These are phyloP conservation scores for Pseudogymnoascus sp. DNA, from an alignment of 2,329 filamentous ascomycete genomes.

Conservation along the genomic window DNA sequence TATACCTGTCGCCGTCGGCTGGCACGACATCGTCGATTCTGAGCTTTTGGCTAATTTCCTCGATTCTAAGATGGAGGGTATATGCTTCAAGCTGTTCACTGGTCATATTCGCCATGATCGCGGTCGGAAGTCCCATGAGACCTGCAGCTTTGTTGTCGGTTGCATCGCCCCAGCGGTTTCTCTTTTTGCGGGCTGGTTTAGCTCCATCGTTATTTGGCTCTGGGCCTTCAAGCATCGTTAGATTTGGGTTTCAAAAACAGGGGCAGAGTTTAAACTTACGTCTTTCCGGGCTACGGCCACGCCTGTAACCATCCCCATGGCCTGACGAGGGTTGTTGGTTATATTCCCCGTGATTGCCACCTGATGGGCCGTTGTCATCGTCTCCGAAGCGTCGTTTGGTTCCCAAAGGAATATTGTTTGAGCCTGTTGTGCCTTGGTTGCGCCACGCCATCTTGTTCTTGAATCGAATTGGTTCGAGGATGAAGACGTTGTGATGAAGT, in stretches of 20 bases:
- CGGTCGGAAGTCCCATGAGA: slow-evolving; percentile 92
- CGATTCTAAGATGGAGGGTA: slow-evolving; percentile 89
- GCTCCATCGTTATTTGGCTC: slow-evolving; percentile 53
- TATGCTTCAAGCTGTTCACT: slow-evolving; percentile 97
- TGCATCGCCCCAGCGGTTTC: slow-evolving; percentile 95
- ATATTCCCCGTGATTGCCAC: slow-evolving; percentile 22
- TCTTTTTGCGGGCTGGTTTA: slow-evolving; percentile 81
- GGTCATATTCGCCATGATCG: slow-evolving; percentile 96
- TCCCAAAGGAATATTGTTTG: slow-evolving; percentile 94
- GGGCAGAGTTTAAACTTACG: slow-evolving; percentile 40
- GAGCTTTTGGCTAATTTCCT: slow-evolving; percentile 98
- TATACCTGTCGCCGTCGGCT: slow-evolving; percentile 88
- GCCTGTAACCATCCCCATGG: slow-evolving; percentile 49
- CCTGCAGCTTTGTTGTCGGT: slow-evolving; percentile 98
- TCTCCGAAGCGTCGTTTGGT: slow-evolving; percentile 72
- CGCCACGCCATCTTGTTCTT: slow-evolving; percentile 49
- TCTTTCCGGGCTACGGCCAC: slow-evolving; percentile 84
- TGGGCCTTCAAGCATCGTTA: slow-evolving; percentile 25
- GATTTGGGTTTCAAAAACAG: slow-evolving; percentile 35
- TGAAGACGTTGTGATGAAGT: slow-evolving; percentile 1
- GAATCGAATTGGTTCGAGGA: background rate
- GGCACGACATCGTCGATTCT: slow-evolving; percentile 98
- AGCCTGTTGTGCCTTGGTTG: slow-evolving; percentile 82
- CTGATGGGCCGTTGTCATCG: slow-evolving; percentile 40
- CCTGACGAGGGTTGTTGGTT: slow-evolving; percentile 18